Evolutionary conservation across 345 rosid species (phyloP).

Genomic region (Ailanthus altissimus): DNA sequence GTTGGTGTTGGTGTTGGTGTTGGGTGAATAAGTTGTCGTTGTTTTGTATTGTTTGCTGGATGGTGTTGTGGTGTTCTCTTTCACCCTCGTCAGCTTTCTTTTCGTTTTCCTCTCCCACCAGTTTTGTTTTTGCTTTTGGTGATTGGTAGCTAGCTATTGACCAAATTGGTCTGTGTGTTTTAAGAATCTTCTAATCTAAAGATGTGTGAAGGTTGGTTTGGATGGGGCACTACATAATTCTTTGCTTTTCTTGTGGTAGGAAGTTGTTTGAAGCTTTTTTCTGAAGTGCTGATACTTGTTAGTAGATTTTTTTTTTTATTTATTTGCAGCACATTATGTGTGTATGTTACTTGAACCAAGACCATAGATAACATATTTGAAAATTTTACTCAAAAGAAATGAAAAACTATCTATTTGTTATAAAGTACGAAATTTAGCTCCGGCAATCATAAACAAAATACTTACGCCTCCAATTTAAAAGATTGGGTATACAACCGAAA

Average conservation of each 20-base stretch:
- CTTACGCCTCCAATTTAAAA: too few relatives aligned
- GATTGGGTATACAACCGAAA: too few relatives aligned
- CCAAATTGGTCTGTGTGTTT: background rate
- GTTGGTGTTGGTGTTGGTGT: conserved; percentile 16
- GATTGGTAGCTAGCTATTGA: background rate
- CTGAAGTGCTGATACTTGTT: too few relatives aligned
- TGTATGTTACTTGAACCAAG: too few relatives aligned
- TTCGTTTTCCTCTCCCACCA: conserved; percentile 29
- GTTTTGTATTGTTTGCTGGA: too few relatives aligned
- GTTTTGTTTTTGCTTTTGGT: background rate
- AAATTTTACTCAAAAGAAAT: too few relatives aligned
- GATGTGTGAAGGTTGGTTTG: background rate
- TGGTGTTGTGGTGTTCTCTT: conserved; percentile 13
- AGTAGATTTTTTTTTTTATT: background rate
- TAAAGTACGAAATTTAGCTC: too few relatives aligned
- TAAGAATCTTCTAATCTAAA: background rate
- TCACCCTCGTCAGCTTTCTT: conserved; percentile 23
- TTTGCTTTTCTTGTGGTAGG: conserved; percentile 4
- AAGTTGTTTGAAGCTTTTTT: background rate
- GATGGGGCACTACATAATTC: too few relatives aligned
- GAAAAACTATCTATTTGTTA: too few relatives aligned
- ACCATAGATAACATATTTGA: too few relatives aligned
- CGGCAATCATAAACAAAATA: too few relatives aligned
- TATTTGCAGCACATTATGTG: background rate
- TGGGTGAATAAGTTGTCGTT: background rate